Evolutionary conservation across 1,139 yeast genomes (phyloP), one percentile per base, ranked within the genome.

Genomic region (Candida frijolesensis): DNA sequence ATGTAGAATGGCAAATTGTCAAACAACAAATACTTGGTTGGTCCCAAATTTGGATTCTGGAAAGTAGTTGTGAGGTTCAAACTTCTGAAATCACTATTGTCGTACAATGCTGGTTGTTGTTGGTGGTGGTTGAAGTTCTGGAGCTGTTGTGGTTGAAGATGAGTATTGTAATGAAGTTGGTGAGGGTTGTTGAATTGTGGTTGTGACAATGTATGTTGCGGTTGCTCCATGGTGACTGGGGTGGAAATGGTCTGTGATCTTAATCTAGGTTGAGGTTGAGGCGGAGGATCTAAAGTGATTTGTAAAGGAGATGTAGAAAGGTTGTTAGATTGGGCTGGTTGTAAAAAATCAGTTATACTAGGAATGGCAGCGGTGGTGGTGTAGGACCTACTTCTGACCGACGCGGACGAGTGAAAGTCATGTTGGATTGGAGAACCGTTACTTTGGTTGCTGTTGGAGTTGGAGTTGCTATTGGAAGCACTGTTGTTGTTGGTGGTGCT

Each of bases 1-100:
- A 75, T 61, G 46, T 72, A 68, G 38, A 64, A 70, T 22, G 96
- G 92, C 58, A 92, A 72, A 64, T 91, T 89, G 48, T 91, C 89
- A 51, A 92, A 76, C 62, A 92, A 78, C 45, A 92, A 74, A 14
- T 86, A 84, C 56, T 86, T 82, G 0, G 97, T 87, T 8, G 96
- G 92, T 1, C 89, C 90, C 53, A 87, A 71, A 27, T 82, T 76
- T 2, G 88, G 79, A 60, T 85, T 88, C 51, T 84, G 87, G 61
- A 83, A 83, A 47, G 85, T 82, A 6, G 90, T 83, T 9, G 87
- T 84, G 41, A 74, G 62, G 16, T 66, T 57, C 48, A 71, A 57
- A 48, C 64, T 67, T 3, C 68, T 60, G 47, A 74, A 82, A 56
- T 85, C 85, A 48, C 80, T 70, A 53, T 84, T 84, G 61, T 87